Conservation (phyloP, 208 protist species). For the Entamoeba invadens region DNA sequence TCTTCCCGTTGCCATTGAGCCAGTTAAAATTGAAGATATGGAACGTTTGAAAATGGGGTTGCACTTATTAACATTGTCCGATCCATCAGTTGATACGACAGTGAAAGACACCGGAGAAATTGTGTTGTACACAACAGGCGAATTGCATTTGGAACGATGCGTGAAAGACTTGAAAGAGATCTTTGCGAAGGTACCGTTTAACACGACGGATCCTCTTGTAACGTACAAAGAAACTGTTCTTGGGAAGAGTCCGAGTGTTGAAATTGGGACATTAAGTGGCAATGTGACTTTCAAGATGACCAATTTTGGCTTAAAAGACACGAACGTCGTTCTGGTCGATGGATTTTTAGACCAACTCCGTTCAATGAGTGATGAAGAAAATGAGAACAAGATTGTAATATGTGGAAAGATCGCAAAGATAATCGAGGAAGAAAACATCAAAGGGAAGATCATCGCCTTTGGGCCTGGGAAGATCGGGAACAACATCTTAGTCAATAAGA, state of each 20-base stretch:
- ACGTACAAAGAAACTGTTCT: constrained; percentile 59
- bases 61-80: constrained; percentile 72
- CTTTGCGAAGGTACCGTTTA: constrained; percentile 56
- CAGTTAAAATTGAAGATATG: constrained; percentile 51
- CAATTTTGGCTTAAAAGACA: background rate
- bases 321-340: background rate
- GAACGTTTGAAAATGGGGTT: constrained; percentile 56
- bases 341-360: background rate
- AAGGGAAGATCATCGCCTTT: background rate
- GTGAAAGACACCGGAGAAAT: constrained; percentile 78
- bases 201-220: constrained; percentile 58
- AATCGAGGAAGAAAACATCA: background rate
- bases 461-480: background rate
- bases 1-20: constrained; percentile 66
- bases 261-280: background rate
- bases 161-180: constrained; percentile 62
- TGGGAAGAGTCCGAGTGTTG: background rate
- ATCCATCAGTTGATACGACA: constrained; percentile 70
- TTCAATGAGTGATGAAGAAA: background rate
- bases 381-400: background rate
- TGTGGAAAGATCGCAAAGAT: no score
- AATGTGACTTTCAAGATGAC: background rate
- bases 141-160: constrained; percentile 81
- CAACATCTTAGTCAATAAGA: background rate
- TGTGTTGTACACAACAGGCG: constrained; percentile 74